phyloP scores from a whole-genome alignment of 73 alveolate genomes.

The Paramecium biaurelia region DNA sequence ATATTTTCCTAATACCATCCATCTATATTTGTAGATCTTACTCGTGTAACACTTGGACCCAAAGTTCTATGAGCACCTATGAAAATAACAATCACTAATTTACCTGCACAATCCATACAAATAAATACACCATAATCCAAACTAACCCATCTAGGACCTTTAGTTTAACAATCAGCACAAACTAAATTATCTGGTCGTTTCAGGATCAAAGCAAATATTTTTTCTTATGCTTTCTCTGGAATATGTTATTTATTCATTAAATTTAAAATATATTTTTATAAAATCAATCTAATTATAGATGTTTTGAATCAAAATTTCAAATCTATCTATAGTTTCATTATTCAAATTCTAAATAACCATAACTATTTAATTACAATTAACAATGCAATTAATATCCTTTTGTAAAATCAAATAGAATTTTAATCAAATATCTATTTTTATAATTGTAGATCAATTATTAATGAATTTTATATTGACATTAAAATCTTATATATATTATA shows the following conservation, averaged over 20 bases:
- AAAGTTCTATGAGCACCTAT: slow-evolving; percentile 82
- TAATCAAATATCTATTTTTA: too few relatives aligned
- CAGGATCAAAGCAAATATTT: slow-evolving; percentile 51
- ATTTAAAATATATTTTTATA: not conserved
- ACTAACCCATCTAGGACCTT: slow-evolving; percentile 87
- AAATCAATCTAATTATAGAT: not conserved
- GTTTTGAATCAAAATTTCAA: not conserved
- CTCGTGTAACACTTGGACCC: slow-evolving; percentile 81
- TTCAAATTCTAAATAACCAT: not conserved
- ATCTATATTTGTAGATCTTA: slow-evolving; percentile 81
- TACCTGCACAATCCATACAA: slow-evolving; percentile 81
- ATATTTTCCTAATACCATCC: slow-evolving; percentile 77
- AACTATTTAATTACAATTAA: too few relatives aligned
- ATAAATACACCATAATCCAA: slow-evolving; percentile 82
- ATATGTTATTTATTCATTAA: slow-evolving; percentile 32
- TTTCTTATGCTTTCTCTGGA: slow-evolving; percentile 46
- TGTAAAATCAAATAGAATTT: not conserved
- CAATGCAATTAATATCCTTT: not conserved
- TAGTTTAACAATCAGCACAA: slow-evolving; percentile 81
- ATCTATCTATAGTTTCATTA: not conserved
- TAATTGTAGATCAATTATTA: not conserved
- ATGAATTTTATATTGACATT: not conserved
- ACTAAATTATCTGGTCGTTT: slow-evolving; percentile 74
- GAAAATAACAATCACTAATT: not conserved
- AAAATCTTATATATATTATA: too few relatives aligned